Percentiles rank a stretch among this genome's conserved stretches.
Evolutionary conservation across 805 yeast genomes (phyloP).

Genomic region (Saccharomycopsis malanga): DNA sequence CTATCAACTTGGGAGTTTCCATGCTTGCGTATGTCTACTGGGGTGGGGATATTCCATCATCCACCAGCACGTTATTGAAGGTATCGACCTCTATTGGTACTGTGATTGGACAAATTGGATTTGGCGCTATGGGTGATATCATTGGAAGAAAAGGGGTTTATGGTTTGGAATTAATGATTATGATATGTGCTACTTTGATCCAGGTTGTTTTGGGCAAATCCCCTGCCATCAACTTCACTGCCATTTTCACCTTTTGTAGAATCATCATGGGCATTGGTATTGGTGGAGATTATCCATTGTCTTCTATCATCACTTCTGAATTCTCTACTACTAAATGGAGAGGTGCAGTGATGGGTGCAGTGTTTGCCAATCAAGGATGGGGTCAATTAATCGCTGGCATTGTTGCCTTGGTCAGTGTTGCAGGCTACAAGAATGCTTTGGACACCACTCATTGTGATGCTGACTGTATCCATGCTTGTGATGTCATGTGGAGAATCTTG

Average conservation of each 20-base stretch:
- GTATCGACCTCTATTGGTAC: constrained; percentile 93
- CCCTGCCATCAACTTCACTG: constrained; percentile 65
- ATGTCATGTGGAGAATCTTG: constrained; percentile 91
- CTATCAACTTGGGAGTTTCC: constrained; percentile 74
- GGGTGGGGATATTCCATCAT: constrained; percentile 54
- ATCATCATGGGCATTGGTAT: constrained; percentile 92
- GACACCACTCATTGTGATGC: constrained; percentile 45
- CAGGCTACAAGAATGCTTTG: constrained; percentile 64
- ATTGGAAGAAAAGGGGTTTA: constrained; percentile 84
- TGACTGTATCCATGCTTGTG: constrained; percentile 67
- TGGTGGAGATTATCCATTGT: constrained; percentile 94
- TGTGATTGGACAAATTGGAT: constrained; percentile 81
- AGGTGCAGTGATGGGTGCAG: constrained; percentile 97
- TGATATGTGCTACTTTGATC: constrained; percentile 70
- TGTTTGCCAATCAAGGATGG: constrained; percentile 94
- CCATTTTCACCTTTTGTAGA: constrained; percentile 71
- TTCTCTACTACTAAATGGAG: constrained; percentile 94
- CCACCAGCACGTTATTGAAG: constrained; percentile 71
- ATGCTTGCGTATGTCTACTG: constrained; percentile 77
- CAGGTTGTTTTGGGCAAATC: constrained; percentile 72
- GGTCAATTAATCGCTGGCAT: constrained; percentile 89
- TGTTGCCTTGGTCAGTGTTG: constrained; percentile 68
- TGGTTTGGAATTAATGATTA: constrained; percentile 79
- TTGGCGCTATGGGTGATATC: constrained; percentile 75
- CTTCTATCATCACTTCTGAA: constrained; percentile 89